These are phyloP conservation scores for Jatropha multifida DNA, from an alignment of 441 rosid genomes.

Conservation along the genomic window DNA sequence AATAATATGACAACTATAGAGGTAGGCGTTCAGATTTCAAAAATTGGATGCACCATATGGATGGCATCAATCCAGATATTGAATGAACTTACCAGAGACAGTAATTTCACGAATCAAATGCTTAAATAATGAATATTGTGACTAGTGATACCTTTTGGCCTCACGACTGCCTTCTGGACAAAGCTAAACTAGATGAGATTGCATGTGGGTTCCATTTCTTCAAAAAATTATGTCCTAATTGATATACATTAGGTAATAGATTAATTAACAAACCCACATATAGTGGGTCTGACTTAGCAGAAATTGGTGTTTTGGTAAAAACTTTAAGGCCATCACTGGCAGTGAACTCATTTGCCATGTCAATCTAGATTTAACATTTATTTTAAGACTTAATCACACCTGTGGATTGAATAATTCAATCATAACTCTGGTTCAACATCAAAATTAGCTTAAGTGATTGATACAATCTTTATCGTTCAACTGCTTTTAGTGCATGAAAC, in stretches of 20 bases:
- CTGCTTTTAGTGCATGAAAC: neutral
- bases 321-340: neutral
- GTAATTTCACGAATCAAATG: neutral
- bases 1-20: constrained; percentile 64
- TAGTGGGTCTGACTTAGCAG: neutral
- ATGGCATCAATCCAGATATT: neutral
- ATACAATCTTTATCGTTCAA: neutral
- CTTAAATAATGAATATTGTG: neutral
- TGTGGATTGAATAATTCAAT: neutral
- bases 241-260: neutral
- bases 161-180: neutral
- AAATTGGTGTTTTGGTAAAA: neutral
- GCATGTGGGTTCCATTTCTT: neutral
- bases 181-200: neutral
- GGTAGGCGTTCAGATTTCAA: constrained; percentile 29
- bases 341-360: neutral
- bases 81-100: neutral
- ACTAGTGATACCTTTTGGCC: neutral
- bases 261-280: neutral
- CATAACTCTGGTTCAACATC: neutral
- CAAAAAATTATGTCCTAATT: no score
- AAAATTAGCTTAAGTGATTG: neutral
- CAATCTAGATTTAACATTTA: neutral
- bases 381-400: neutral
- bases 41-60: neutral